Evolutionary conservation across 2,329 filamentous ascomycete genomes (phyloP), one percentile per base, ranked within the genome.

Genomic region (Elsinoe ampelina): DNA sequence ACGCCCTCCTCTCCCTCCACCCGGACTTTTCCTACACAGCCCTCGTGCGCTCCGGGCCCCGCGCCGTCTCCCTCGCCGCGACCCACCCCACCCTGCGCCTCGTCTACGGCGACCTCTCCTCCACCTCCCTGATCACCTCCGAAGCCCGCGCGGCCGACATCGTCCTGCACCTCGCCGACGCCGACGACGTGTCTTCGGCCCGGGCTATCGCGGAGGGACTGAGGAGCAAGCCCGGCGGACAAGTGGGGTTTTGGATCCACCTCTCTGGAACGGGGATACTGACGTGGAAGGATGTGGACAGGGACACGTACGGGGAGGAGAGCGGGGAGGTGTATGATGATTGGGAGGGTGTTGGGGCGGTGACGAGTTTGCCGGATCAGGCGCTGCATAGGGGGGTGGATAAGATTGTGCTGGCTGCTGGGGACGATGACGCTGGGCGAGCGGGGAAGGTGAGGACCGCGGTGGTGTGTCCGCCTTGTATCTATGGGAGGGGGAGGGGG

Each of bases 361-460:
- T 85, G 36, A 72, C 79, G 1, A 74, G 65, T 10, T 64, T 86
- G 0, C 83, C 83, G 0, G 79, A 83, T 63, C 64, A 70, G 0
- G 83, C 77, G 8, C 67, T 77, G 38, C 87, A 91, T 71, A 80
- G 85, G 12, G 75, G 84, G 64, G 80, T 89, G 3, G 87, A 92
- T 69, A 80, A 83, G 66, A 75, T 88, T 38, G 80, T 90, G 12
- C 71, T 86, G 0, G 73, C 69, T 1, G 74, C 77, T 0, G 74
- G 71, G 3, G 67, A 67, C 1, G 67, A 70, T 1, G 67, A 70
- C 58, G 72, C 22, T 3, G 22, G 22, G 22, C 22, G 77, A 58
- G 71, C 70, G 0, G 72, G 75, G 3, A 71, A 70, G 0, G 74
- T 85, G 11, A 83, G 80, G 65, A 82, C 80, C 0, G 82, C 77